Conservation (phyloP, 1,139 yeast genomes). For the Hyphopichia wangnamkhiaoensis region DNA sequence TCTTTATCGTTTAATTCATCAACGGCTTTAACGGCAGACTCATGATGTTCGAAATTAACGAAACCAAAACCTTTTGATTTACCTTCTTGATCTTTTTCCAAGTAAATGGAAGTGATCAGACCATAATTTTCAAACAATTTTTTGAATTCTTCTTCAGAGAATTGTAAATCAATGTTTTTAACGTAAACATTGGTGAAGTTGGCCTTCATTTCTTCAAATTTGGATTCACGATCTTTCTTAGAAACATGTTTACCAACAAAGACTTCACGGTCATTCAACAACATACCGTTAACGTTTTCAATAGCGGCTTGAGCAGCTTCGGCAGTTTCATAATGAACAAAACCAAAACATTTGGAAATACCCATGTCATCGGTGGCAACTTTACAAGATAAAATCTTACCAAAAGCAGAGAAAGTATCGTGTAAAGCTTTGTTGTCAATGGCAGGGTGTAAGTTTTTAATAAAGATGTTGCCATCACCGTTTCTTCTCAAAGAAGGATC, state of each 20-base stretch:
- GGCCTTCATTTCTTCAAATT: slow-evolving; percentile 88
- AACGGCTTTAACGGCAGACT: slow-evolving; percentile 87
- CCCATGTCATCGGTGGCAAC: slow-evolving; percentile 96
- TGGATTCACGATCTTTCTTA: slow-evolving; percentile 93
- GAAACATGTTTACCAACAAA: slow-evolving; percentile 94
- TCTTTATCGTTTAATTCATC: slow-evolving; percentile 90
- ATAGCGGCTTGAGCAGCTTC: slow-evolving; percentile 95
- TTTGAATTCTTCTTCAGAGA: slow-evolving; percentile 71
- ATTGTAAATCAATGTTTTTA: slow-evolving; percentile 80
- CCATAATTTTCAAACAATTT: slow-evolving; percentile 77
- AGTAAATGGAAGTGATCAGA: slow-evolving; percentile 77
- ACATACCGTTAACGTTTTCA: slow-evolving; percentile 98
- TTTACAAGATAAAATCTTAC: slow-evolving; percentile 94
- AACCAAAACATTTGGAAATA: slow-evolving; percentile 93
- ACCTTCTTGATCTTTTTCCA: slow-evolving; percentile 84
- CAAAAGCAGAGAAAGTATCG: slow-evolving; percentile 97
- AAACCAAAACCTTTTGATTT: slow-evolving; percentile 96
- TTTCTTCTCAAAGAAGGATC: slow-evolving; percentile 95
- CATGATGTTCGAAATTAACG: slow-evolving; percentile 86
- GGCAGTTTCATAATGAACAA: slow-evolving; percentile 92
- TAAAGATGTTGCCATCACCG: slow-evolving; percentile 96
- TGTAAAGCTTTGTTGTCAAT: slow-evolving; percentile 98
- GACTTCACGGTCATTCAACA: slow-evolving; percentile 94
- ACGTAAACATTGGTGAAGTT: slow-evolving; percentile 94
- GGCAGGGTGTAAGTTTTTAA: slow-evolving; percentile 97